phyloP scores from a whole-genome alignment of 441 rosid species.

The Gossypium aridum region DNA sequence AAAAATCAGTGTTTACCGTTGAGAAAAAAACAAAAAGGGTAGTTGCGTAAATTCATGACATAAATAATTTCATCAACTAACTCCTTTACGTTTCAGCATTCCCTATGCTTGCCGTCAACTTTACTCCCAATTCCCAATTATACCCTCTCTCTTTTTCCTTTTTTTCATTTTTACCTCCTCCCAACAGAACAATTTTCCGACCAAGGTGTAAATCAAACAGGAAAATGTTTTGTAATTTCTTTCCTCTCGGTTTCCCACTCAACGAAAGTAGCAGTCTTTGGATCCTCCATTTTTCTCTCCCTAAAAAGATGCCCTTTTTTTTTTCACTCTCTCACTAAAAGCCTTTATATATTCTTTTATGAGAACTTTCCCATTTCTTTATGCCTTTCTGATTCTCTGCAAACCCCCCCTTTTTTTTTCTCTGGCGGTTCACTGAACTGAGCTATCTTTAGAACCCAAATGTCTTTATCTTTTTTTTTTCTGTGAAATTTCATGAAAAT shows the following conservation, averaged over 20 bases:
- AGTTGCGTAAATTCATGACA: neutral
- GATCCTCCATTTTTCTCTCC: conserved; percentile 22
- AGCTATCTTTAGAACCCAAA: conserved; percentile 11
- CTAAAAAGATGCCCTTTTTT: neutral
- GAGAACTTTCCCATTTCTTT: conserved; percentile 9
- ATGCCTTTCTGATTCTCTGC: conserved; percentile 24
- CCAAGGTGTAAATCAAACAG: neutral
- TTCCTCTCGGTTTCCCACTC: conserved; percentile 16
- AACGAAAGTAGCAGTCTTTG: conserved; percentile 16
- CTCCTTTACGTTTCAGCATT: conserved; percentile 10
- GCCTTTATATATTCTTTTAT: conserved; percentile 8
- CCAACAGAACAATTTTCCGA: neutral
- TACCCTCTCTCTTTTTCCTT: conserved; percentile 17
- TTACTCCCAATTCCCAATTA: conserved; percentile 12
- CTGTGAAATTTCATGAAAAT: neutral
- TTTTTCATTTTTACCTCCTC: neutral
- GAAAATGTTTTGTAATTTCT: conserved; percentile 13
- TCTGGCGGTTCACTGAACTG: neutral
- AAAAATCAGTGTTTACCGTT: conserved; percentile 4
- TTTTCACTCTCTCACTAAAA: conserved; percentile 5
- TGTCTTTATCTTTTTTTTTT: neutral
- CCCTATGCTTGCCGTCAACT: neutral
- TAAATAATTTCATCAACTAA: neutral
- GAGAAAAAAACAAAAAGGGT: neutral
- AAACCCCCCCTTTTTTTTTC: conserved; percentile 2